These are phyloP conservation scores for Hymenoscyphus fructigenus DNA, from an alignment of 2,329 filamentous ascomycete species.

Conservation along the genomic window DNA sequence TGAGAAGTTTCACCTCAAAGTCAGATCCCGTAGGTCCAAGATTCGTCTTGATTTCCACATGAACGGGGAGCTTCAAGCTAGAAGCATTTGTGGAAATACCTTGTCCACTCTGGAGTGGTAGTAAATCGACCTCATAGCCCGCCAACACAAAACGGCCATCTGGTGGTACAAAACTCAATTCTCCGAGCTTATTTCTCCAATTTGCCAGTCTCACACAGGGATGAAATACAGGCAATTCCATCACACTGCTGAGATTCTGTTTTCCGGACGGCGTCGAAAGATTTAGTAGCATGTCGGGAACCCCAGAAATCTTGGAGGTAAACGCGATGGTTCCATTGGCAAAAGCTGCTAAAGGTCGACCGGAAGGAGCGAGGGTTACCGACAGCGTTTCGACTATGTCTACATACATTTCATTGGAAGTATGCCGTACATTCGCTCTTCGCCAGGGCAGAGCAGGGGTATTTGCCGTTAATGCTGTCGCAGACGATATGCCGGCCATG, in stretches of 20 bases:
- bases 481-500: slow-evolving; percentile 36
- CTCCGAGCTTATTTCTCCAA: slow-evolving; percentile 86
- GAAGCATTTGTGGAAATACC: slow-evolving; percentile 51
- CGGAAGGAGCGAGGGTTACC: slow-evolving; percentile 87
- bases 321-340: slow-evolving; percentile 93
- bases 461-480: slow-evolving; percentile 41
- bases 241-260: slow-evolving; percentile 68
- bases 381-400: slow-evolving; percentile 89
- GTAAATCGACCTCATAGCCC: slow-evolving; percentile 88
- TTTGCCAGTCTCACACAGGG: slow-evolving; percentile 88
- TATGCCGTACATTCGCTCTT: slow-evolving; percentile 87
- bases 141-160: slow-evolving; percentile 92
- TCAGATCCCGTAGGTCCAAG: slow-evolving; percentile 75
- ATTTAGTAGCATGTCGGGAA: slow-evolving; percentile 83
- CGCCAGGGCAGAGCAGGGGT: slow-evolving; percentile 76
- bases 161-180: slow-evolving; percentile 93
- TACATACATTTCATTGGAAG: slow-evolving; percentile 95
- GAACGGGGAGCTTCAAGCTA: slow-evolving; percentile 77
- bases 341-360: slow-evolving; percentile 80
- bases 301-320: slow-evolving; percentile 89
- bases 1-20: slow-evolving; percentile 80
- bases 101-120: slow-evolving; percentile 66
- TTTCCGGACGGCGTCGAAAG: slow-evolving; percentile 80
- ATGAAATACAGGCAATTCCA: slow-evolving; percentile 92
- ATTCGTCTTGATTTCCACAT: slow-evolving; percentile 76